Evolutionary conservation across 805 yeast species (phyloP), one percentile per base, ranked within the genome.

Genomic region (Kodamaea kaohsiungensis): DNA sequence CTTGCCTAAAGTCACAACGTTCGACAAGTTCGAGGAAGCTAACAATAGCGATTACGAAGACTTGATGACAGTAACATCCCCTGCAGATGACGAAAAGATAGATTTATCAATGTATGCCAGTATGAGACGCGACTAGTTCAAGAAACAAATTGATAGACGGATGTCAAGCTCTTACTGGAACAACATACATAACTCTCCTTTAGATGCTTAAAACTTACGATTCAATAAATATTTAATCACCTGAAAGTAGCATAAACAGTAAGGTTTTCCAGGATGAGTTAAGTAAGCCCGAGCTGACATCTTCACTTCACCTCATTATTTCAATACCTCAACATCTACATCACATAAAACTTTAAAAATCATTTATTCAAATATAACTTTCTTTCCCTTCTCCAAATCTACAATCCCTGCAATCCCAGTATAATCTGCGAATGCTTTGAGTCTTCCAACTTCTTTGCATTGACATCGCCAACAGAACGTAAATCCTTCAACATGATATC

Each of bases 401-500:
- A 50, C 48, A 50, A 51, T 19, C 68, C 66, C 56, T 70, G 76
- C 58, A 76, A 68, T 2, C 51, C 51, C 39, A n/a, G 35, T 25
- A 48, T 48, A 27, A 48, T 13, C 55, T 75, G 76, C 22, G 67
- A 58, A 15, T 76, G 79, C 56, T 63, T 71, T 46, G 55, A 52
- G 37, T 67, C 66, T 42, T 72, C 77, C 38, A 58, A 62, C 43
- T 65, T 67, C 57, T 71, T 66, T 9, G 60, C 68, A 16, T 64
- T 59, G 27, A 68, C 59, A 56, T 72, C 76, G 12, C 77, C 77
- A 18, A 73, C 61, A 16, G 73, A 66, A 52, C 80, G 61, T 60
- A 76, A 68, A 59, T 76, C 80, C 59, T 73, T 76, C 63, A 75
- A 68, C 60, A 92, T 77, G 49, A 95, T 87, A 65, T 93, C 97